Evolutionary conservation across 805 yeast genomes (phyloP).

Genomic region (Ogataea naganishii): DNA sequence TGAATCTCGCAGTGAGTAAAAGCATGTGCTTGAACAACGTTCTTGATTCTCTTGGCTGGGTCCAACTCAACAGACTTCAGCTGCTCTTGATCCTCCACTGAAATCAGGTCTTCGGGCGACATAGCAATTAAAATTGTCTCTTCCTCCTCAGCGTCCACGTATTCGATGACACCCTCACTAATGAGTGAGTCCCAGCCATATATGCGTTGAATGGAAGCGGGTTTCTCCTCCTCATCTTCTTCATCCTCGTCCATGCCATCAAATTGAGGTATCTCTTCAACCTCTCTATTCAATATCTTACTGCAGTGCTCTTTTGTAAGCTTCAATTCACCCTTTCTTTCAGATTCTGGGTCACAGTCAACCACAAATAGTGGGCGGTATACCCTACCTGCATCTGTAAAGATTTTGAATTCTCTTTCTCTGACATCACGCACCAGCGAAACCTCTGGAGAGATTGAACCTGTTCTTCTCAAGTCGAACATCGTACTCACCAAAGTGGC

Average conservation of each 20-base stretch:
- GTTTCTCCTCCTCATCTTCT: constrained; percentile 36
- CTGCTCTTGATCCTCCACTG: constrained; percentile 32
- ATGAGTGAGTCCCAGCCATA: constrained; percentile 85
- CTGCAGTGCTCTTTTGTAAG: constrained; percentile 79
- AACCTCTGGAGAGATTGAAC: constrained; percentile 93
- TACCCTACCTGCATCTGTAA: constrained; percentile 98
- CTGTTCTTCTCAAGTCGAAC: constrained; percentile 86
- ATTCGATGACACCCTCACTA: constrained; percentile 84
- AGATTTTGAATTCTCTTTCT: constrained; percentile 91
- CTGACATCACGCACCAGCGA: constrained; percentile 95
- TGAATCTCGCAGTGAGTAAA: constrained; percentile 99
- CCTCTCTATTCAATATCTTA: constrained; percentile 53
- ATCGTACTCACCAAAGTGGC: constrained; percentile 85
- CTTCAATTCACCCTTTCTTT: constrained; percentile 65
- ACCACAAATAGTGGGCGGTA: constrained; percentile 94
- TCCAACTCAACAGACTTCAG: constrained; percentile 39
- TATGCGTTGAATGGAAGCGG: constrained; percentile 30
- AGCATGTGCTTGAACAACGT: constrained; percentile 48
- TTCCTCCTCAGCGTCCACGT: constrained; percentile 98
- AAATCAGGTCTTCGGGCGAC: constrained; percentile 94
- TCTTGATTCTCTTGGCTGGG: constrained; percentile 81
- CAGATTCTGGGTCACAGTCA: constrained; percentile 70
- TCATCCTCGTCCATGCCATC: constrained; percentile 39
- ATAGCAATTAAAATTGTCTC: constrained; percentile 97
- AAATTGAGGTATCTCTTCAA: constrained; percentile 46